phyloP scores from a whole-genome alignment of 768 basidiomycete genomes.

The Mycena belliarum region DNA sequence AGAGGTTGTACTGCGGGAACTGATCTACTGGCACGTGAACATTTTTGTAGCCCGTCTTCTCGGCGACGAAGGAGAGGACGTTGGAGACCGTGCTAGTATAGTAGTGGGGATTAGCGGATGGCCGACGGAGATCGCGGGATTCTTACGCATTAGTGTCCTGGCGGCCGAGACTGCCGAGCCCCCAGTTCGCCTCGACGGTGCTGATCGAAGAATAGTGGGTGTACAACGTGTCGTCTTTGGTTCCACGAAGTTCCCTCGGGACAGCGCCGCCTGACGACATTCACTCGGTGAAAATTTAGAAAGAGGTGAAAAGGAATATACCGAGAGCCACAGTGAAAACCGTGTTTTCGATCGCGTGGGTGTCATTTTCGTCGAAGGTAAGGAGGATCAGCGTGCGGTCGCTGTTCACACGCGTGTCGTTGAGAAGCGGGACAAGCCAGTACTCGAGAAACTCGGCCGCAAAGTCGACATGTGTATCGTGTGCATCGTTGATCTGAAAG shows the following conservation, averaged over 20 bases:
- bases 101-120: background rate
- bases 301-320: background rate
- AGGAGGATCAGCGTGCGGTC: conserved; percentile 53
- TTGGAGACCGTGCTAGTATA: conserved; percentile 28
- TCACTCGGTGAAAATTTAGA: too few relatives aligned
- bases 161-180: conserved; percentile 59
- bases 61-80: conserved; percentile 54
- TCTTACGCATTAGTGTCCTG: conserved; percentile 52
- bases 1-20: conserved; percentile 1
- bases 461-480: conserved; percentile 58
- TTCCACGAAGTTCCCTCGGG: conserved; percentile 42
- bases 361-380: conserved; percentile 62
- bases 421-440: background rate
- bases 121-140: too few relatives aligned
- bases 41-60: conserved; percentile 43
- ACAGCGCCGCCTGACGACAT: conserved; percentile 31
- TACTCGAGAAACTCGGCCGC: conserved; percentile 14
- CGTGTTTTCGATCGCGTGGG: conserved; percentile 43
- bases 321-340: conserved; percentile 43
- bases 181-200: conserved; percentile 64
- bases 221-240: conserved; percentile 55
- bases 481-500: conserved; percentile 46
- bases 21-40: background rate
- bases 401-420: background rate
- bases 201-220: conserved; percentile 61